Evolutionary conservation across 352 stramenopile genomes (phyloP).

Genomic region (Phytophthora fragariaefolia): DNA sequence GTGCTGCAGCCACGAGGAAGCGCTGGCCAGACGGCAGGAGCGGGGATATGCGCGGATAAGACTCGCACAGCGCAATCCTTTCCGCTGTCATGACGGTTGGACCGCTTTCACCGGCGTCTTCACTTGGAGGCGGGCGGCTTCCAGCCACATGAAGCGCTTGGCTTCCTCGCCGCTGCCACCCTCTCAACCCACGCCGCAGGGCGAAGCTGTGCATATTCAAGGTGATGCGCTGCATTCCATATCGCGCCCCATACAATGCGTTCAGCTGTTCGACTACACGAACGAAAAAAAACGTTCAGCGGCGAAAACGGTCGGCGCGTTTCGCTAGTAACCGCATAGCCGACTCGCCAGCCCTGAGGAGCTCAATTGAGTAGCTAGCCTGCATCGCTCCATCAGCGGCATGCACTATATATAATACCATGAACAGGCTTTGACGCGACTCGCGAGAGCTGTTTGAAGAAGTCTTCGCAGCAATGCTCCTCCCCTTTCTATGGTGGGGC

Average conservation of each 20-base stretch:
- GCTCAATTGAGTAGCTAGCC: neutral
- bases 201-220: neutral
- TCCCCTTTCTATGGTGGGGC: neutral
- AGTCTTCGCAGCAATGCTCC: no score
- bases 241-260: neutral
- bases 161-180: neutral
- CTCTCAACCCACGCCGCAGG: neutral
- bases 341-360: neutral
- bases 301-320: slow-evolving; percentile 11
- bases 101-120: no score
- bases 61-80: slow-evolving; percentile 10
- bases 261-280: slow-evolving; percentile 23
- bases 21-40: slow-evolving; percentile 14
- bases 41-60: slow-evolving; percentile 24
- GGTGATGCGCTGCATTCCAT: neutral
- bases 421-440: no score
- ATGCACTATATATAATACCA: no score
- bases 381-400: neutral
- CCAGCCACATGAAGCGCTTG: slow-evolving; percentile 1
- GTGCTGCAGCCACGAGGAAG: slow-evolving; percentile 23
- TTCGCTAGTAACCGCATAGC: no score
- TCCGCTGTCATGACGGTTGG: neutral
- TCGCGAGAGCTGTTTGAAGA: no score
- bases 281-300: neutral
- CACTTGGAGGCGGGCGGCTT: no score